These are phyloP conservation scores for Komagataella kurtzmanii DNA, from an alignment of 805 yeast species.

Conservation along the genomic window DNA sequence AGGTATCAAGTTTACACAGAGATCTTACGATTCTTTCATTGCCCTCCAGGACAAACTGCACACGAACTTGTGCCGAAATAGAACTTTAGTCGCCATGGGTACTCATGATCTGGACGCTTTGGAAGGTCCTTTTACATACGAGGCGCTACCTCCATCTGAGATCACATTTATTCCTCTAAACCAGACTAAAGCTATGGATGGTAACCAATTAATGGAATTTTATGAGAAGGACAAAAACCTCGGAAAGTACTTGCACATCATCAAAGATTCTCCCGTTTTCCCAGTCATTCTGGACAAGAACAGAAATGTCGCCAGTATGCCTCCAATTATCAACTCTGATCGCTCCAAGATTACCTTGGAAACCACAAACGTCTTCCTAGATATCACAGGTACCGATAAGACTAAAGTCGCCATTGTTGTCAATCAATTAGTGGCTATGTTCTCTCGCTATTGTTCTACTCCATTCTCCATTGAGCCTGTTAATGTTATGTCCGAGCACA, in stretches of 20 bases:
- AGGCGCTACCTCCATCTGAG: slow-evolving; percentile 69
- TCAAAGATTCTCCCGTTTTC: slow-evolving; percentile 75
- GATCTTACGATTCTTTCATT: slow-evolving; percentile 88
- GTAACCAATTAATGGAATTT: slow-evolving; percentile 71
- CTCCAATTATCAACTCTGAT: slow-evolving; percentile 93
- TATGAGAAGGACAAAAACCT: slow-evolving; percentile 85
- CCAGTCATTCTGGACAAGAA: slow-evolving; percentile 80
- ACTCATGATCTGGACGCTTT: slow-evolving; percentile 87
- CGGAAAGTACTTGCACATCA: slow-evolving; percentile 79
- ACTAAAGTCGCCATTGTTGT: slow-evolving; percentile 91
- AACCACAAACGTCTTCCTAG: slow-evolving; percentile 83
- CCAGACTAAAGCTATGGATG: slow-evolving; percentile 58
- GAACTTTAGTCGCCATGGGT: slow-evolving; percentile 96
- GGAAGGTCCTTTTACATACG: slow-evolving; percentile 75
- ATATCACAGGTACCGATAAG: slow-evolving; percentile 87
- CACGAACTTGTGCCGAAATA: slow-evolving; percentile 89
- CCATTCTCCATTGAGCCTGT: slow-evolving; percentile 89
- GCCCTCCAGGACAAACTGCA: slow-evolving; percentile 94
- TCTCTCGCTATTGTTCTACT: slow-evolving; percentile 70
- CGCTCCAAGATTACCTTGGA: slow-evolving; percentile 76
- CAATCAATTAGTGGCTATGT: slow-evolving; percentile 91
- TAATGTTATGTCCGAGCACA: slow-evolving; percentile 70
- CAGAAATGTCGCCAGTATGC: slow-evolving; percentile 76
- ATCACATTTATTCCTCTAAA: slow-evolving; percentile 66
- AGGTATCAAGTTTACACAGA: slow-evolving; percentile 66